Evolutionary conservation across 2,329 filamentous ascomycete genomes (phyloP).

Genomic region (Diaporthe sp.): DNA sequence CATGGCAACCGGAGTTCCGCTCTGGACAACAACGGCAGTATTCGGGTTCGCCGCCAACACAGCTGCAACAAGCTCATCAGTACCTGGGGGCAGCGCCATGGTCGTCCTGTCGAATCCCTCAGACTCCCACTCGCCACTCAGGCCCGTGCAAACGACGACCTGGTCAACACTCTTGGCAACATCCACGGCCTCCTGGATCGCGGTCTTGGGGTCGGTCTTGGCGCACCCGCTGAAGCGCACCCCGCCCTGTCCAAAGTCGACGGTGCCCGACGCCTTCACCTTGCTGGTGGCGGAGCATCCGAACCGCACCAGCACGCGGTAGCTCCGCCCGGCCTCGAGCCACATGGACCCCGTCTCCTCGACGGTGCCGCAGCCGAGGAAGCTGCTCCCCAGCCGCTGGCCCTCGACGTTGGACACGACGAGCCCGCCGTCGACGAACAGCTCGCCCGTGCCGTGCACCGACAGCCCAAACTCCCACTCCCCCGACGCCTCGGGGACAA

Average conservation of each 20-base stretch:
- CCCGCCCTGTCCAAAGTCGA: slow-evolving; percentile 49
- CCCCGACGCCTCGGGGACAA: slow-evolving; percentile 43
- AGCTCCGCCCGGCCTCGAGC: slow-evolving; percentile 48
- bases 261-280: slow-evolving; percentile 46
- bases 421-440: slow-evolving; percentile 51
- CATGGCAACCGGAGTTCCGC: slow-evolving; percentile 70
- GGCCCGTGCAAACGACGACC: slow-evolving; percentile 70
- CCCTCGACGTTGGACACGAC: slow-evolving; percentile 50
- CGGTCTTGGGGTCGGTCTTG: slow-evolving; percentile 37
- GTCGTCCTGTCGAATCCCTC: slow-evolving; percentile 48
- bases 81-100: slow-evolving; percentile 46
- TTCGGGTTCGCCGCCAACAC: slow-evolving; percentile 70
- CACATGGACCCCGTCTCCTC: slow-evolving; percentile 47
- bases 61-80: slow-evolving; percentile 58
- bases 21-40: slow-evolving; percentile 72
- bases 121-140: slow-evolving; percentile 61
- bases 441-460: slow-evolving; percentile 51
- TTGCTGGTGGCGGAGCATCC: slow-evolving; percentile 47
- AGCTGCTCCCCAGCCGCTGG: slow-evolving; percentile 53
- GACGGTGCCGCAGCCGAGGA: slow-evolving; percentile 53
- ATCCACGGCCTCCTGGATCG: slow-evolving; percentile 59
- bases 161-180: slow-evolving; percentile 69
- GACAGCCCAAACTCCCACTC: slow-evolving; percentile 52
- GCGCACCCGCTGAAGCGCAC: slow-evolving; percentile 47
- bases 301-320: slow-evolving; percentile 50